These are phyloP conservation scores for Cokeromyces recurvatus DNA, from an alignment of 371 early-diverging fungal species.

Conservation along the genomic window DNA sequence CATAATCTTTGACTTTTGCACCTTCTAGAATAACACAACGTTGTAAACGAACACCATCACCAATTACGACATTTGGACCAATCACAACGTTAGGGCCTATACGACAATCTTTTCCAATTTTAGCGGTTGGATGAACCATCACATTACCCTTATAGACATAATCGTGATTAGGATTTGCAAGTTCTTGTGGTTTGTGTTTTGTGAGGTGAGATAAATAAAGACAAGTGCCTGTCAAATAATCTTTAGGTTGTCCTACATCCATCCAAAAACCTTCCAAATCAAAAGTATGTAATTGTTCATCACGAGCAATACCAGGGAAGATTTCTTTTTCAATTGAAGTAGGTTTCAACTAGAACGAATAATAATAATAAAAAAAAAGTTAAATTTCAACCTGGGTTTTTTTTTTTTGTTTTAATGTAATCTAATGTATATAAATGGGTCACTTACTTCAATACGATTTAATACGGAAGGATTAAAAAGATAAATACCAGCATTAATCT, in stretches of 20 bases:
- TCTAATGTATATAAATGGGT: neutral
- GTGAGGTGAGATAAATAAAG: slow-evolving; percentile 86
- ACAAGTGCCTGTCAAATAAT: slow-evolving; percentile 95
- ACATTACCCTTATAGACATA: slow-evolving; percentile 84
- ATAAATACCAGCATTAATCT: slow-evolving; percentile 99
- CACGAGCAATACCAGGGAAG: slow-evolving; percentile 93
- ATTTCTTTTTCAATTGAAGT: slow-evolving; percentile 98
- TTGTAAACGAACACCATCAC: slow-evolving; percentile 93
- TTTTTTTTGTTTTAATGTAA: neutral
- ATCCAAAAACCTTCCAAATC: slow-evolving; percentile 99
- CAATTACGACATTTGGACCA: slow-evolving; percentile 91
- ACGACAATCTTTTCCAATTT: slow-evolving; percentile 91
- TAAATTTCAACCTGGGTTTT: neutral
- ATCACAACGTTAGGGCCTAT: slow-evolving; percentile 96
- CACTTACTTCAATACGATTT: slow-evolving; percentile 79
- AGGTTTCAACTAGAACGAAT: slow-evolving; percentile 70
- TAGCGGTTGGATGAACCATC: slow-evolving; percentile 88
- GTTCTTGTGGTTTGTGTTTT: slow-evolving; percentile 66
- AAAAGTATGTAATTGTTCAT: slow-evolving; percentile 85
- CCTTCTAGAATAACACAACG: slow-evolving; percentile 92
- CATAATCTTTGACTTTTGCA: slow-evolving; percentile 83
- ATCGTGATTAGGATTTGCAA: slow-evolving; percentile 63
- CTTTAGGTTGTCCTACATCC: slow-evolving; percentile 99
- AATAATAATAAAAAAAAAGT: too few species aligned
- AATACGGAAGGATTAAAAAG: slow-evolving; percentile 91